Evolutionary conservation across 2,329 filamentous ascomycete genomes (phyloP).

Genomic region (Tolypocladium ophioglossoides): DNA sequence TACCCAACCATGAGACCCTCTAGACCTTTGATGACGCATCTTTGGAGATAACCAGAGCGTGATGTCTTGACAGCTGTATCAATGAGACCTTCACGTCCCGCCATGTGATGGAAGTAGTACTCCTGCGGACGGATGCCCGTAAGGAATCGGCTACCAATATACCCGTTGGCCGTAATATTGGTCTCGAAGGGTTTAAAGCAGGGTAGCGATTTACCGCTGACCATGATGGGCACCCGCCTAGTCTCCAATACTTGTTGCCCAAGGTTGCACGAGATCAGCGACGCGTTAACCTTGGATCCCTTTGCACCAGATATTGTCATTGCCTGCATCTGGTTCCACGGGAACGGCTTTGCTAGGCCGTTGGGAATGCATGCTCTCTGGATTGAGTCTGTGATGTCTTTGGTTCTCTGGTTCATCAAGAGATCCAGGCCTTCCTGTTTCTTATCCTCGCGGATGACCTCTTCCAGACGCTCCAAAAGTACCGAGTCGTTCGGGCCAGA

Average conservation of each 20-base stretch:
- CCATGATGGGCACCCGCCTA: conserved; percentile 89
- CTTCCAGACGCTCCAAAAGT: conserved; percentile 69
- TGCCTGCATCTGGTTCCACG: conserved; percentile 95
- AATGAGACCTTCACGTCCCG: too few species aligned
- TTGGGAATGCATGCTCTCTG: conserved; percentile 69
- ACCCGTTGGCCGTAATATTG: conserved; percentile 82
- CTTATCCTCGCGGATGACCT: conserved; percentile 78
- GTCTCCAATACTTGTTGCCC: conserved; percentile 96
- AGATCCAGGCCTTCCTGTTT: conserved; percentile 86
- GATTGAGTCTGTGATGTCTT: conserved; percentile 64
- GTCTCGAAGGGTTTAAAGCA: conserved; percentile 92
- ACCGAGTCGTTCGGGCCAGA: conserved; percentile 55
- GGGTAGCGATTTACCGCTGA: conserved; percentile 90
- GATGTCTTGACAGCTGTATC: too few species aligned
- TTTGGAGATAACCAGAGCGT: too few species aligned
- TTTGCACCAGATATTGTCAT: conserved; percentile 98
- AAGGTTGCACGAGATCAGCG: conserved; percentile 93
- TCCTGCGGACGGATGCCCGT: conserved; percentile 96
- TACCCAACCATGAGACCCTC: conserved; percentile 88
- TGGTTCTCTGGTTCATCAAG: conserved; percentile 64
- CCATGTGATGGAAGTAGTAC: too few species aligned
- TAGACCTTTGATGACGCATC: conserved; percentile 99
- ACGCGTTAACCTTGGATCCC: conserved; percentile 86
- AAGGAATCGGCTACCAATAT: conserved; percentile 92
- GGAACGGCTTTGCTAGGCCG: conserved; percentile 83